A percentile compares a stretch with the other conserved stretches of the same genome.
These are phyloP conservation scores for Melaleuca alternifolia DNA, from an alignment of 345 rosid genomes.

Conservation along the genomic window DNA sequence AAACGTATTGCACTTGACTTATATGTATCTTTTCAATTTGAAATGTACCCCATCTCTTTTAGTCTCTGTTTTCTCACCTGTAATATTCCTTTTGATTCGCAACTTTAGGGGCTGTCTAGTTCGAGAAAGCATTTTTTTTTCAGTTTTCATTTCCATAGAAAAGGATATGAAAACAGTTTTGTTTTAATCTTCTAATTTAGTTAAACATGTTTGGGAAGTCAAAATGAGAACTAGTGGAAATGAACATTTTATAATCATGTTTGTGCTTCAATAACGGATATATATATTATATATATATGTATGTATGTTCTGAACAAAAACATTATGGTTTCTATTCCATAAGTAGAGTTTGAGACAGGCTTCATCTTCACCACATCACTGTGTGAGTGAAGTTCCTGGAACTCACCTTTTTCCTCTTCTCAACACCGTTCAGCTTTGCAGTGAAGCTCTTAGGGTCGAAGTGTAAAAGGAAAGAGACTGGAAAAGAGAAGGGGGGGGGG, in stretches of 20 bases:
- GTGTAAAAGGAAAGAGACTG: too few relatives aligned
- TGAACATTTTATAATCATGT: not conserved
- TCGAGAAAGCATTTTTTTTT: not conserved
- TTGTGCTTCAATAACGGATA: not conserved
- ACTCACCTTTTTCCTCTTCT: not conserved
- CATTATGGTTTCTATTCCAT: not conserved
- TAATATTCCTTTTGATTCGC: fast-evolving
- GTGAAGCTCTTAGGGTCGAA: not conserved
- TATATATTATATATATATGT: too few relatives aligned
- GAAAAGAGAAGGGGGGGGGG: too few relatives aligned
- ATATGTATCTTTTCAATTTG: not conserved
- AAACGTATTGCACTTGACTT: not conserved
- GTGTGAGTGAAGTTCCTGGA: not conserved
- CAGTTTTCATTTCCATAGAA: not conserved
- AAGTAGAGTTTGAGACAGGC: not conserved
- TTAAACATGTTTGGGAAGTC: not conserved
- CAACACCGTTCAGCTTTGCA: not conserved
- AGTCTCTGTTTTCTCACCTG: not conserved
- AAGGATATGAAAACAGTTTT: not conserved
- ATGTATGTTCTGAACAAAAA: not conserved
- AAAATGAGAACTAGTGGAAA: not conserved
- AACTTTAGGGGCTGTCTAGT: not conserved
- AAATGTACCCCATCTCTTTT: not conserved
- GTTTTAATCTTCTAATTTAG: not conserved
- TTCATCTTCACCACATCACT: not conserved